These are phyloP conservation scores for Silene latifolia DNA, from an alignment of 148 eudicot genomes.

Conservation along the genomic window DNA sequence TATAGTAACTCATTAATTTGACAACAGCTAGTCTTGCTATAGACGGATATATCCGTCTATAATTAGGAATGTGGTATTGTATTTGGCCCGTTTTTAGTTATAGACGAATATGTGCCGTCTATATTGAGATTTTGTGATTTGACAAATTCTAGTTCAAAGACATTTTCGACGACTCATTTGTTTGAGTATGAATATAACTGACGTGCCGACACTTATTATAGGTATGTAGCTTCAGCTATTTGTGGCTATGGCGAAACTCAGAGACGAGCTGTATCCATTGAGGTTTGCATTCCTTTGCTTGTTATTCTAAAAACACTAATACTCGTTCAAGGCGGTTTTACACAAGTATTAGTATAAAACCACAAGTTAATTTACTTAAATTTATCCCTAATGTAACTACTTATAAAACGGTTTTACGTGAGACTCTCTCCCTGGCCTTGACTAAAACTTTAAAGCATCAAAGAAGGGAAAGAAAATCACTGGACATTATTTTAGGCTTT, in stretches of 20 bases:
- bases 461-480: neutral
- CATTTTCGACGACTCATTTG: neutral
- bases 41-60: too few species aligned
- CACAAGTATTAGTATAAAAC: too few species aligned
- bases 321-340: too few species aligned
- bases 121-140: too few species aligned
- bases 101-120: too few species aligned
- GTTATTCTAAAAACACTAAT: neutral
- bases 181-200: neutral
- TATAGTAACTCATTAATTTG: too few species aligned
- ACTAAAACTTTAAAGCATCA: neutral
- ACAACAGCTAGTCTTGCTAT: too few species aligned
- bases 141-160: neutral
- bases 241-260: slow-evolving; percentile 58
- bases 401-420: too few species aligned
- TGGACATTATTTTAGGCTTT: neutral
- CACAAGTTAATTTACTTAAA: too few species aligned
- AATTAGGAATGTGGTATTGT: too few species aligned
- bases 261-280: slow-evolving; percentile 70
- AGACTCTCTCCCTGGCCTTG: neutral
- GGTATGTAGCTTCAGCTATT: slow-evolving; percentile 57
- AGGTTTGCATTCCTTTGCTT: slow-evolving; percentile 32
- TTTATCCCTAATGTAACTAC: too few species aligned
- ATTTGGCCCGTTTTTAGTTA: too few species aligned
- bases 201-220: slow-evolving; percentile 18